Evolutionary conservation across 2,329 filamentous ascomycete species (phyloP).

Genomic region (Scedosporium aurantiacum): DNA sequence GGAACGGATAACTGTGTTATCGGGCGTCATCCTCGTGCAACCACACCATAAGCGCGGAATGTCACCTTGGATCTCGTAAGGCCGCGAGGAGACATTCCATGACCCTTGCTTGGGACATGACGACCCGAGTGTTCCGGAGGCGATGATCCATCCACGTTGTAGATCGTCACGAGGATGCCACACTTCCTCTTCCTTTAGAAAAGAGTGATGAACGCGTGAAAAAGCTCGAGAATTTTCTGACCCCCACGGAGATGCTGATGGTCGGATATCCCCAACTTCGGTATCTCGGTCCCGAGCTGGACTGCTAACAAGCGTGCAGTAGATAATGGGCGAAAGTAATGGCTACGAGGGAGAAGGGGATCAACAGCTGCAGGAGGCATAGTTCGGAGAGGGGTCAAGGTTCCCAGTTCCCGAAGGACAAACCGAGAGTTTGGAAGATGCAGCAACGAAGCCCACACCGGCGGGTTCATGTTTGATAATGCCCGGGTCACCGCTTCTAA

Average conservation of each 20-base stretch:
- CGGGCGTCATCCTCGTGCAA: background rate
- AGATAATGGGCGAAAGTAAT: background rate
- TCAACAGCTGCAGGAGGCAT: background rate
- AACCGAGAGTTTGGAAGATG: background rate
- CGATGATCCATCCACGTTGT: background rate
- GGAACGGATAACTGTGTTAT: conserved; percentile 1
- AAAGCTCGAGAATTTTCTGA: background rate
- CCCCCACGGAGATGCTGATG: background rate
- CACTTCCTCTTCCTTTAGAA: too few relatives aligned
- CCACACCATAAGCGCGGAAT: background rate
- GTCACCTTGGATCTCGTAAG: background rate
- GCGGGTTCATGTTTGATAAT: background rate
- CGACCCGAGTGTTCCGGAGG: background rate
- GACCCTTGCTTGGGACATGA: background rate
- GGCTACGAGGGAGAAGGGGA: background rate
- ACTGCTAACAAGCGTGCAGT: background rate
- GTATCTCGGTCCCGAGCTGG: background rate
- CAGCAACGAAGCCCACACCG: background rate
- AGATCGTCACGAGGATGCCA: background rate
- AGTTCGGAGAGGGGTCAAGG: background rate
- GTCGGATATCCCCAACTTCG: background rate
- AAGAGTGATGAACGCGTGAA: too few relatives aligned
- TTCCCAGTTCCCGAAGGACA: background rate
- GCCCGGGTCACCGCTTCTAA: background rate
- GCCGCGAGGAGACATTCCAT: background rate